Conservation (phyloP, 1,284 basidiomycete genomes). For the Marasmius fiardii region DNA sequence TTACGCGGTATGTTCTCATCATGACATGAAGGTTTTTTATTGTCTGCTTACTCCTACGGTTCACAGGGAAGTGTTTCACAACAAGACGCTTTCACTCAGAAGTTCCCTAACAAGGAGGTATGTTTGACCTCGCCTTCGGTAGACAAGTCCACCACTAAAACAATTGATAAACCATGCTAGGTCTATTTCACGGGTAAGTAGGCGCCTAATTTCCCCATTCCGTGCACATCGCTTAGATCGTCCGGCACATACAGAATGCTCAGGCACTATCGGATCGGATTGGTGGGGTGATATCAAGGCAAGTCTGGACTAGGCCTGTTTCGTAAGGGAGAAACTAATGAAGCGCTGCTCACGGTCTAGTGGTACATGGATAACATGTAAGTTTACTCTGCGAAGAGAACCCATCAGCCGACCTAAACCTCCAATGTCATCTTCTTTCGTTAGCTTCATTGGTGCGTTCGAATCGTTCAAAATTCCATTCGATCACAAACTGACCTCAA, state of each 20-base stretch:
- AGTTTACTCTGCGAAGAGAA: constrained; percentile 16
- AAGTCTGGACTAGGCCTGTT: constrained; percentile 8
- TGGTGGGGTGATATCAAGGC: constrained; percentile 81
- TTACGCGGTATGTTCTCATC: constrained; percentile 28
- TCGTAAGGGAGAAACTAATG: constrained; percentile 6
- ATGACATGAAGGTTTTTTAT: background rate
- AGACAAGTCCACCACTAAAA: background rate
- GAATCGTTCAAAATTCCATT: background rate
- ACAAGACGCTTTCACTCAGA: constrained; percentile 40
- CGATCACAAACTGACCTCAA: constrained; percentile 19
- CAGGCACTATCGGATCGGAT: constrained; percentile 54
- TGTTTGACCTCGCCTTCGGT: constrained; percentile 12
- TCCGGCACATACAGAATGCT: constrained; percentile 30
- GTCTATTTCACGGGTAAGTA: constrained; percentile 39
- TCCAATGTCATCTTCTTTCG: background rate
- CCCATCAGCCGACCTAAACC: background rate
- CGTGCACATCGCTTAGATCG: background rate
- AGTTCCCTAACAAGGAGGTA: constrained; percentile 43
- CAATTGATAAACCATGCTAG: constrained; percentile 12
- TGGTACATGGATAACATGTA: constrained; percentile 77
- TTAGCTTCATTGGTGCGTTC: constrained; percentile 18
- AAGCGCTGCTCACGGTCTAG: constrained; percentile 27
- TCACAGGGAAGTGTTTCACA: constrained; percentile 33
- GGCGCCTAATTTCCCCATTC: constrained; percentile 2
- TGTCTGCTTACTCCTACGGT: constrained; percentile 1